These are phyloP conservation scores for Candida yuanshanica DNA, from an alignment of 805 yeast species.

Conservation along the genomic window DNA sequence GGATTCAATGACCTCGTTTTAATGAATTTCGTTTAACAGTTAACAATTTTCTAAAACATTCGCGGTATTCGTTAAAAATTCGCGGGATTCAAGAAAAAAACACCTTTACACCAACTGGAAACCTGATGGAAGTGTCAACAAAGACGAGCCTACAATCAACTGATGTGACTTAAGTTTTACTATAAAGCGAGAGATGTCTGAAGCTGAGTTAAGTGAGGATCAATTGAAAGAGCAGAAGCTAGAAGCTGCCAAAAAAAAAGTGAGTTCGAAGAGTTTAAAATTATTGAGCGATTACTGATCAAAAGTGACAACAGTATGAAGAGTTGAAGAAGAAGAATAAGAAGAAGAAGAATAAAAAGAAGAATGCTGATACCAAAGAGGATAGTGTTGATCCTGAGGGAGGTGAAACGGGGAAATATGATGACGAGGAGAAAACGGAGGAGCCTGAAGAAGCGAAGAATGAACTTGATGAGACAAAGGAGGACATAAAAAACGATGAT, in stretches of 20 bases:
- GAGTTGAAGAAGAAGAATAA: conserved; percentile 60
- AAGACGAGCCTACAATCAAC: no score
- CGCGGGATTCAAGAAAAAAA: no score
- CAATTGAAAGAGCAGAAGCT: conserved; percentile 48
- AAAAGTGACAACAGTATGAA: conserved; percentile 36
- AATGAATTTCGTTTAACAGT: no score
- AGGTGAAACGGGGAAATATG: conserved; percentile 6
- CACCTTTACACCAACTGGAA: no score
- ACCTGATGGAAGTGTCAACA: no score
- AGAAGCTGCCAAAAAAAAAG: conserved; percentile 45
- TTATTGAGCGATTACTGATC: background rate
- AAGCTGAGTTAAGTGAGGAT: conserved; percentile 24
- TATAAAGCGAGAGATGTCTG: background rate
- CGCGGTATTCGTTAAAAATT: no score
- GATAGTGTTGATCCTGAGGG: conserved; percentile 3
- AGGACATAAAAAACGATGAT: conserved; percentile 1
- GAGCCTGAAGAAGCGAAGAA: conserved; percentile 4
- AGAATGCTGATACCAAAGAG: conserved; percentile 13
- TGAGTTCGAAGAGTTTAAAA: no score
- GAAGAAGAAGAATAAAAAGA: conserved; percentile 35
- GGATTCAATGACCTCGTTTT: no score
- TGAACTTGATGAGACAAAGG: conserved; percentile 9
- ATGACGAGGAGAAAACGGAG: conserved; percentile 4
- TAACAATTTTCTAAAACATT: no score
- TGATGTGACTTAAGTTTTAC: background rate